These are phyloP conservation scores for Quercus dentata DNA, from an alignment of 306 rosid genomes.

Conservation along the genomic window DNA sequence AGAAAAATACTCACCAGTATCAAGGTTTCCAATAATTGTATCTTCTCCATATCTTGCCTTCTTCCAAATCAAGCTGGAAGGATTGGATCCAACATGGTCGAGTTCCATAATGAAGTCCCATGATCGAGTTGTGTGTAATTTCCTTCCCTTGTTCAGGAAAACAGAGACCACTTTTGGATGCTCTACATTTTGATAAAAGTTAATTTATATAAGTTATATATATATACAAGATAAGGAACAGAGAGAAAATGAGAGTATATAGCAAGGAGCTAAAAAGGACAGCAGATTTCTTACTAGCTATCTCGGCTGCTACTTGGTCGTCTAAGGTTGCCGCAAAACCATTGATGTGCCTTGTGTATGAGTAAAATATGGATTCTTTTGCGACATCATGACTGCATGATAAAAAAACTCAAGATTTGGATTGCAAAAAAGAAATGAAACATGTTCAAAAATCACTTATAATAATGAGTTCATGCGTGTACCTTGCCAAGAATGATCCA, in stretches of 20 bases:
- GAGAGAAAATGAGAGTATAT: not conserved
- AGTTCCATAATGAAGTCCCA: conserved; percentile 87
- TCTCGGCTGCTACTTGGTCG: conserved; percentile 61
- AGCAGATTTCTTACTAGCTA: conserved; percentile 46
- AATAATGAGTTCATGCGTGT: not conserved
- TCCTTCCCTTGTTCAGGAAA: conserved; percentile 66
- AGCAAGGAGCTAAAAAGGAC: not conserved
- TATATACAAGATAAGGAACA: not conserved
- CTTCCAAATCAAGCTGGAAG: conserved; percentile 60
- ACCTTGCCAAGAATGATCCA: conserved; percentile 75
- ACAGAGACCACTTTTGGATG: conserved; percentile 75
- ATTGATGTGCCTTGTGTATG: conserved; percentile 86
- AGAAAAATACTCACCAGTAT: conserved; percentile 50
- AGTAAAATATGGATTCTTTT: conserved; percentile 67
- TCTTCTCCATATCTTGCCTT: conserved; percentile 80
- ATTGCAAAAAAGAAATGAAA: not conserved
- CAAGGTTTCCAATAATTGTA: conserved; percentile 77
- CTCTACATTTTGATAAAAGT: conserved; percentile 22
- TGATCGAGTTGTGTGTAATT: conserved; percentile 80
- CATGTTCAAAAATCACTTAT: not conserved
- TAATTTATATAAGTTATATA: not conserved
- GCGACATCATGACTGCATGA: conserved; percentile 42
- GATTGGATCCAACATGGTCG: conserved; percentile 42
- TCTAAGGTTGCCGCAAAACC: conserved; percentile 89
- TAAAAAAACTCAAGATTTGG: not conserved